phyloP scores from a whole-genome alignment of 1,284 basidiomycete genomes.

The Ustilago cynodontis region DNA sequence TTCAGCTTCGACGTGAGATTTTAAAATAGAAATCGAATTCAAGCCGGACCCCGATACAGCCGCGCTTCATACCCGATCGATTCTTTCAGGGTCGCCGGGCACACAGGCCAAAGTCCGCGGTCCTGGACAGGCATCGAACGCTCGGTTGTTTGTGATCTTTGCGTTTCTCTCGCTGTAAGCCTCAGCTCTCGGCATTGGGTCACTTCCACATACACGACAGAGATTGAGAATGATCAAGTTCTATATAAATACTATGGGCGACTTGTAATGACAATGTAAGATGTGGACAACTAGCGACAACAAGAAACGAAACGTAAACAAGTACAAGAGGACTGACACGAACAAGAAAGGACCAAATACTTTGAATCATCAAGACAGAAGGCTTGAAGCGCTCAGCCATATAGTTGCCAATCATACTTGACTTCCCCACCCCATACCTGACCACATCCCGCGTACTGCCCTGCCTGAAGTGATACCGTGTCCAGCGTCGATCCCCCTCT shows the following conservation, averaged over 20 bases:
- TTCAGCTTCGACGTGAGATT: neutral
- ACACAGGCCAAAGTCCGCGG: too few species aligned
- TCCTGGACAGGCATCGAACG: neutral
- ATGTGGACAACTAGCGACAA: neutral
- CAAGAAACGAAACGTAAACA: neutral
- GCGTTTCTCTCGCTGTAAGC: too few species aligned
- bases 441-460: slow-evolving; percentile 30
- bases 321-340: neutral
- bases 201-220: neutral
- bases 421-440: slow-evolving; percentile 47
- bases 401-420: slow-evolving; percentile 63
- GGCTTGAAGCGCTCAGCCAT: slow-evolving; percentile 16
- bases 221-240: neutral
- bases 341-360: neutral
- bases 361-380: neutral
- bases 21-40: neutral
- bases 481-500: slow-evolving; percentile 15
- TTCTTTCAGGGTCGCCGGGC: too few species aligned
- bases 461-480: slow-evolving; percentile 26
- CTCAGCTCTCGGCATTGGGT: too few species aligned
- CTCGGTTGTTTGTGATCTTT: too few species aligned
- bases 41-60: too few species aligned
- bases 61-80: too few species aligned
- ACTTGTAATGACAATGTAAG: neutral
- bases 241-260: neutral